phyloP scores from a whole-genome alignment of 2,329 filamentous ascomycete species.

The Arthrobotrys pseudoclavata region DNA sequence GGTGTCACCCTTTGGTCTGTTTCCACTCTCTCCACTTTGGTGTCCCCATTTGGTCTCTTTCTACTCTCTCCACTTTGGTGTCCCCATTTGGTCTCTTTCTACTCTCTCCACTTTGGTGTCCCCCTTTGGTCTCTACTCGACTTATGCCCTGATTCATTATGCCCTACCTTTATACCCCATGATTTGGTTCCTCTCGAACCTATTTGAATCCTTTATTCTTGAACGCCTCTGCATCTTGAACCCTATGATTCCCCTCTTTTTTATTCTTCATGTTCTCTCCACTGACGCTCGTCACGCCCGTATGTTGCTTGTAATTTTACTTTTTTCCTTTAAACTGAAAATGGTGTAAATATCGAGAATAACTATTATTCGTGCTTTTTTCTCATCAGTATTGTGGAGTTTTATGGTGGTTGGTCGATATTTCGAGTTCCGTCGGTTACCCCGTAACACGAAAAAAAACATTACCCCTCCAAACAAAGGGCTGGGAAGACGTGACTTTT shows the following conservation, averaged over 20 bases:
- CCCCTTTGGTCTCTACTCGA: slow-evolving; percentile 1
- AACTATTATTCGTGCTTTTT: background rate
- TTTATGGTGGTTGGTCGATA: background rate
- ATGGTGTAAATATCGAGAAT: slow-evolving; percentile 39
- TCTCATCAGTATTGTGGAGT: background rate
- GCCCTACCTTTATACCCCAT: slow-evolving; percentile 1
- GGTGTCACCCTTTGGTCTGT: background rate
- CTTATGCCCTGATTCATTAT: slow-evolving; percentile 12
- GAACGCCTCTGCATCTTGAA: slow-evolving; percentile 5
- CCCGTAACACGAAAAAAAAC: slow-evolving; percentile 9
- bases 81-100: background rate
- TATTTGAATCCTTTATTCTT: slow-evolving; percentile 16
- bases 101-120: background rate
- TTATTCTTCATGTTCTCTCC: slow-evolving; percentile 2
- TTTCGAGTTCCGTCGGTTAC: slow-evolving; percentile 8
- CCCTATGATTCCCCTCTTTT: slow-evolving; percentile 10
- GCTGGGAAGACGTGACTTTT: slow-evolving; percentile 58
- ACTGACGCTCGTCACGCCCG: slow-evolving; percentile 30
- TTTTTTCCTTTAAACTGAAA: background rate
- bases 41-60: background rate
- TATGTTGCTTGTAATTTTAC: slow-evolving; percentile 42
- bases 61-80: background rate
- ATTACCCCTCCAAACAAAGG: slow-evolving; percentile 21
- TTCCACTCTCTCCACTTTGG: no score
- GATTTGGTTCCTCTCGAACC: background rate